phyloP scores from a whole-genome alignment of 2,329 filamentous ascomycete genomes.

The Aspergillus pseudoviridinutans region DNA sequence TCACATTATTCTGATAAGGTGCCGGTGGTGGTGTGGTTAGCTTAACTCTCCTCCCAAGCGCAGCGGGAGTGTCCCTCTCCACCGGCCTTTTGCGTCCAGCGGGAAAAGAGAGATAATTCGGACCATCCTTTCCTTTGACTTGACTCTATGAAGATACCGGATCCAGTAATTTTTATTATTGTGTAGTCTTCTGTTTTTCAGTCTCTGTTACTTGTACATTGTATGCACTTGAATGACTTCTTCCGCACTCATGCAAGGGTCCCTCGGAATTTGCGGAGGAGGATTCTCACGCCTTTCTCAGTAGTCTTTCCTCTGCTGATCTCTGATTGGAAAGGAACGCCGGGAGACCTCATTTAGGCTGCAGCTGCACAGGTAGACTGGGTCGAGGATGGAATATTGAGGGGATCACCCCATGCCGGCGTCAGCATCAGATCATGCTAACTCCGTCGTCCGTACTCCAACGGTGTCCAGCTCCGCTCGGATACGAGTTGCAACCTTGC shows the following conservation, averaged over 20 bases:
- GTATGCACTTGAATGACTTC: neutral
- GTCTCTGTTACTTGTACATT: neutral
- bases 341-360: neutral
- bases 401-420: neutral
- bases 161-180: no score
- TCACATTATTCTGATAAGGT: no score
- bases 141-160: no score
- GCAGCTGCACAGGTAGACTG: neutral
- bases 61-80: constrained; percentile 7
- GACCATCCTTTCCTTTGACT: neutral
- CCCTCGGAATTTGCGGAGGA: neutral
- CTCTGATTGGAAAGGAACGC: neutral
- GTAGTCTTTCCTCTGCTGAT: neutral
- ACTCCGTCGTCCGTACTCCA: neutral
- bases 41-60: neutral
- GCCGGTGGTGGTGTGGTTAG: no score
- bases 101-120: neutral
- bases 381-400: neutral
- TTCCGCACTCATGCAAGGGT: neutral
- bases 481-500: neutral
- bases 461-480: neutral
- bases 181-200: neutral
- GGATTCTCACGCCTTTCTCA: neutral
- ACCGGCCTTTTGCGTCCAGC: neutral
- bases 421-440: neutral